Percentiles rank a stretch among this genome's conserved stretches.
These are phyloP conservation scores for Fusarium sulawesiense DNA, from an alignment of 2,329 filamentous ascomycete genomes.

Conservation along the genomic window DNA sequence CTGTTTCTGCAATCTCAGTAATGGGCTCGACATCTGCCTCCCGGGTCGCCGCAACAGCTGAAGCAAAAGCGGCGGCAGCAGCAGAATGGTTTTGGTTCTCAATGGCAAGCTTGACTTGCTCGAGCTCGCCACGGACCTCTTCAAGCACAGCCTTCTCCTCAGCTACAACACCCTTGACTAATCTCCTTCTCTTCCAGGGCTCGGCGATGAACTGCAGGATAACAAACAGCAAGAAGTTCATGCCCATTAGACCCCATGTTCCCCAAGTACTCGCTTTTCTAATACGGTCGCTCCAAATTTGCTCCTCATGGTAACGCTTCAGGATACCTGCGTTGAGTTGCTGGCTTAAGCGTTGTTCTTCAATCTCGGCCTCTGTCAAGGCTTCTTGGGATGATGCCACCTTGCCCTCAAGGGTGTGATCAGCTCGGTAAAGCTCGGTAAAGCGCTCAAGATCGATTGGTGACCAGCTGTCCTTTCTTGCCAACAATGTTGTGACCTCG, in stretches of 20 bases:
- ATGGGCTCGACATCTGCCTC: slow-evolving; percentile 7
- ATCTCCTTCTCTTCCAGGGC: slow-evolving; percentile 84
- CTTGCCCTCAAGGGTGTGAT: slow-evolving; percentile 91
- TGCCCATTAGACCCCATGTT: slow-evolving; percentile 96
- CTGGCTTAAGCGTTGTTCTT: slow-evolving; percentile 80
- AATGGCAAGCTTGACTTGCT: slow-evolving; percentile 48
- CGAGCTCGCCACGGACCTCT: slow-evolving; percentile 59
- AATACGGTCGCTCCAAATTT: slow-evolving; percentile 99
- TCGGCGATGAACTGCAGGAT: slow-evolving; percentile 90
- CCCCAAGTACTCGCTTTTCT: slow-evolving; percentile 97
- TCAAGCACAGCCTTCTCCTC: slow-evolving; percentile 73
- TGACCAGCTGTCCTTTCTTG: slow-evolving; percentile 93
- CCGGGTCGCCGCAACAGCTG: slow-evolving; percentile 20
- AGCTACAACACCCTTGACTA: slow-evolving; percentile 86
- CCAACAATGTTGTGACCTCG: slow-evolving; percentile 93
- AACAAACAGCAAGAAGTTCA: slow-evolving; percentile 91
- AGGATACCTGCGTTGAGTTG: slow-evolving; percentile 85
- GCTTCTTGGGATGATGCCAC: slow-evolving; percentile 78
- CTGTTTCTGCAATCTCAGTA: slow-evolving; percentile 14
- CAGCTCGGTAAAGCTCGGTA: slow-evolving; percentile 88
- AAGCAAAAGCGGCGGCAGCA: slow-evolving; percentile 17
- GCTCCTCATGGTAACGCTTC: slow-evolving; percentile 96
- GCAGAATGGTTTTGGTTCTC: slow-evolving; percentile 43
- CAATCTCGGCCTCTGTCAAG: slow-evolving; percentile 79
- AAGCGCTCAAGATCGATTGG: slow-evolving; percentile 91